Evolutionary conservation across 306 rosid genomes (phyloP), one percentile per base, ranked within the genome.

Genomic region (Inga oerstediana): DNA sequence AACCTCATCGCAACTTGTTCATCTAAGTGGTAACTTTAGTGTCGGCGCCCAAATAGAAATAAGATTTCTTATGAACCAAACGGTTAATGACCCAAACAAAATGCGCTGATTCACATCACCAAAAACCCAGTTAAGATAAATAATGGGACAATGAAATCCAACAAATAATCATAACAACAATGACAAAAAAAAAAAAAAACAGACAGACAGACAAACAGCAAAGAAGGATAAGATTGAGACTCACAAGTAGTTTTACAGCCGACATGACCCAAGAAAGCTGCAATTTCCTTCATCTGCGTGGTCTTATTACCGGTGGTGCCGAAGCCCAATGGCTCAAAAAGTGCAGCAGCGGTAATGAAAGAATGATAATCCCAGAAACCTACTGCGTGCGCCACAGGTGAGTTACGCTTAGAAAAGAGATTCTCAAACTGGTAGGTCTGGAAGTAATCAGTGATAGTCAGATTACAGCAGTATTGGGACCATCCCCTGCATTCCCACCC

Each of bases 311-410:
- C 99, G 9, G 98, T 94, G 84, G 99, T 96, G 22, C 99, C 92
- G 16, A 96, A 96, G 1, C 99, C 99, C 24, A 77, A 72, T 0
- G 97, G 99, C 89, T 96, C 89, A 59, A 41, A 96, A 49, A 86
- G 69, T 0, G 94, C 76, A 20, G 98, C 89, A 3, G 99, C 99
- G 8, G 49, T 17, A 19, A 96, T 92, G 84, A 96, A 96, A 0
- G 99, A 89, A 69, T 75, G 89, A 48, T 79, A 96, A 68, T 96
- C 99, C 99, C 99, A 96, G 78, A 94, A 96, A 0, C 94, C 99
- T 24, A 84, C 94, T 9, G 99, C 99, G 8, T 96, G 94, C 0
- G 98, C 98, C 67, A 87, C 82, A 4, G 99, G 99, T 8, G 91
- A 0, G 56, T 92, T 96, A 16, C 99, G 74, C 74, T 94, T 96